Percentiles rank a stretch among this genome's conserved stretches.
phyloP scores from a whole-genome alignment of 805 yeast species.

The Tetrapisispora taiwanensis region DNA sequence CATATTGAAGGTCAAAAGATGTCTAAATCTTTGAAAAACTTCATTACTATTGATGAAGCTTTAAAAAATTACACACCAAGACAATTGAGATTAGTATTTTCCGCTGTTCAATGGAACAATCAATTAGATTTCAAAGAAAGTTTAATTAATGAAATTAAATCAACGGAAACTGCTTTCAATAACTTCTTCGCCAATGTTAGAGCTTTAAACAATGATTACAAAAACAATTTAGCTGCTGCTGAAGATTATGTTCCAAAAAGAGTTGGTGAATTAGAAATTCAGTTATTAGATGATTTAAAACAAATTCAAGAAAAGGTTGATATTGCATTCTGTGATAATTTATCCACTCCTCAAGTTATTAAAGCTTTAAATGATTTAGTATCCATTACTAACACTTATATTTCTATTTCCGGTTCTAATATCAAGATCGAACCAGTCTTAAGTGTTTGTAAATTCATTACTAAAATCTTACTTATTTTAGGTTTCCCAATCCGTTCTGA shows the following conservation, averaged over 20 bases:
- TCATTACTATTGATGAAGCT: conserved; percentile 90
- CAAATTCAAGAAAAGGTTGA: conserved; percentile 52
- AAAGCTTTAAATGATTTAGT: conserved; percentile 59
- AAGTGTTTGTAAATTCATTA: conserved; percentile 57
- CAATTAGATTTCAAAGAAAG: conserved; percentile 87
- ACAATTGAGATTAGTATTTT: conserved; percentile 85
- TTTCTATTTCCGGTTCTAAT: conserved; percentile 42
- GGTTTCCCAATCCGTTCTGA: conserved; percentile 71
- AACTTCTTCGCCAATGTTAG: conserved; percentile 84
- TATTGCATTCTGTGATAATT: conserved; percentile 77
- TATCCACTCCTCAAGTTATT: conserved; percentile 69
- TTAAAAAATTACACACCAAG: conserved; percentile 58
- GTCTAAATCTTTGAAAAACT: conserved; percentile 92
- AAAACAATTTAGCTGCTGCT: conserved; percentile 23
- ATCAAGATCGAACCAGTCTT: conserved; percentile 56
- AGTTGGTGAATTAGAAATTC: conserved; percentile 43
- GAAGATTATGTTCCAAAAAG: conserved; percentile 53
- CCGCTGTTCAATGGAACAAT: conserved; percentile 84
- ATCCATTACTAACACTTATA: conserved; percentile 61
- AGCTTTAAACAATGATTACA: conserved; percentile 63
- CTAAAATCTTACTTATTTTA: conserved; percentile 55
- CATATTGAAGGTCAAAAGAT: conserved; percentile 98
- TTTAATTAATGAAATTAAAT: conserved; percentile 63
- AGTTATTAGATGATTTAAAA: conserved; percentile 41
- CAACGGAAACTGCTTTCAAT: conserved; percentile 61